Conservation (phyloP, 345 rosid genomes). For the Abelmoschus esculentus region DNA sequence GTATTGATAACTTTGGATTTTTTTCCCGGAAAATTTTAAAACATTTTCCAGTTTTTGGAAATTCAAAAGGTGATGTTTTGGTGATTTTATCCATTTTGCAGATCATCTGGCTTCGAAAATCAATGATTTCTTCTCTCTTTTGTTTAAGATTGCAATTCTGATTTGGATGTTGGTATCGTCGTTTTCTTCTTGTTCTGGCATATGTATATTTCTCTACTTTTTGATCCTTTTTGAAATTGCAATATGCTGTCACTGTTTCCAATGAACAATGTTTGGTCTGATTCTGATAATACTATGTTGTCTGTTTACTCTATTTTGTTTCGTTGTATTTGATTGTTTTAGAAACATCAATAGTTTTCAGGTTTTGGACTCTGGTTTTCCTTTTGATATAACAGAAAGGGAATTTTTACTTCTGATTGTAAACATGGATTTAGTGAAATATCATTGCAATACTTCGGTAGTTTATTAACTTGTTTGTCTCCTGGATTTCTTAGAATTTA, state of each 20-base stretch:
- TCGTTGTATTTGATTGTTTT: not conserved
- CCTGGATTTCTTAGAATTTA: not conserved
- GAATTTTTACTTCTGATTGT: not conserved
- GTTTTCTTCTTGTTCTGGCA: not conserved
- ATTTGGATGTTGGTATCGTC: not conserved
- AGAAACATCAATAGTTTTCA: not conserved
- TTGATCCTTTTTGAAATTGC: not conserved
- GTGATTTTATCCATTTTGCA: not conserved
- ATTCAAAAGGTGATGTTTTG: not conserved
- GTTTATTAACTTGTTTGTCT: too few relatives aligned
- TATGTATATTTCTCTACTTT: not conserved
- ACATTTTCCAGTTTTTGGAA: slow-evolving; percentile 3
- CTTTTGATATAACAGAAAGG: not conserved
- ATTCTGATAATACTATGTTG: not conserved
- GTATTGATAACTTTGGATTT: too few relatives aligned
- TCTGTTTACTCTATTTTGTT: not conserved
- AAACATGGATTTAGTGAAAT: not conserved
- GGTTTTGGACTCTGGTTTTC: not conserved
- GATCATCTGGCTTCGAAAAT: slow-evolving; percentile 5
- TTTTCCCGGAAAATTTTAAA: not conserved
- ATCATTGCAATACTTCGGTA: not conserved
- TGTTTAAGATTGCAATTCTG: not conserved
- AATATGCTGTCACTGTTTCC: not conserved
- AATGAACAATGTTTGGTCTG: not conserved
- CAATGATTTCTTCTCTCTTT: not conserved